These are phyloP conservation scores for Metschnikowia cerradonensis DNA, from an alignment of 805 yeast genomes.

Conservation along the genomic window DNA sequence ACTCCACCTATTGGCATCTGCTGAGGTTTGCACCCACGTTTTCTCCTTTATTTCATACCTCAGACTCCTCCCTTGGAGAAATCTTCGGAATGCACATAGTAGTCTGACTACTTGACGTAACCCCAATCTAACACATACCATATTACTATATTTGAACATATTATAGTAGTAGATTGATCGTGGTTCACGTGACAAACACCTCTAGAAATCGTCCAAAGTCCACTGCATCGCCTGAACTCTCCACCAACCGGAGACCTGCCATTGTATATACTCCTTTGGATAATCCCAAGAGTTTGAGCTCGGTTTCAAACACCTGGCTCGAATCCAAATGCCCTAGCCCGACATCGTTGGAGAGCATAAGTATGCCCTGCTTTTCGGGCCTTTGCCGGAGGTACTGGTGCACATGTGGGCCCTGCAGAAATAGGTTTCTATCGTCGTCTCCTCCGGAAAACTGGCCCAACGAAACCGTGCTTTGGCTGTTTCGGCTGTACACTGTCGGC, in stretches of 20 bases:
- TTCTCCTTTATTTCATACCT: no score
- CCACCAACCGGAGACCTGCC: conserved; percentile 63
- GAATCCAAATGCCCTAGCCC: conserved; percentile 59
- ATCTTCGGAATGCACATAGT: no score
- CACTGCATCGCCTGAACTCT: conserved; percentile 62
- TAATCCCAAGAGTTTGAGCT: conserved; percentile 55
- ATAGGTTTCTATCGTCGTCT: conserved; percentile 5
- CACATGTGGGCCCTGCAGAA: conserved; percentile 23
- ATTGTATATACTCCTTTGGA: conserved; percentile 61
- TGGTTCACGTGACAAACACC: conserved; percentile 49
- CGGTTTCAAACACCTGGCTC: conserved; percentile 60
- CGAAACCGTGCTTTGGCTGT: conserved; percentile 1
- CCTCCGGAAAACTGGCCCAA: not conserved
- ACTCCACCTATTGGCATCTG: no score
- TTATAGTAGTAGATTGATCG: no score
- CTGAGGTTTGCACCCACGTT: no score
- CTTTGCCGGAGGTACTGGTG: conserved; percentile 35
- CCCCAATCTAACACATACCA: no score
- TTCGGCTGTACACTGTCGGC: not conserved
- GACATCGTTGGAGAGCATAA: conserved; percentile 63
- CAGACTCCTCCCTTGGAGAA: no score
- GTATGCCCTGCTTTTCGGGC: conserved; percentile 50
- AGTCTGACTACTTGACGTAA: no score
- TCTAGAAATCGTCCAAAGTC: conserved; percentile 70
- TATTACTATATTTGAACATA: no score